phyloP scores from a whole-genome alignment of 768 basidiomycete species.

The Tremella mesenterica region DNA sequence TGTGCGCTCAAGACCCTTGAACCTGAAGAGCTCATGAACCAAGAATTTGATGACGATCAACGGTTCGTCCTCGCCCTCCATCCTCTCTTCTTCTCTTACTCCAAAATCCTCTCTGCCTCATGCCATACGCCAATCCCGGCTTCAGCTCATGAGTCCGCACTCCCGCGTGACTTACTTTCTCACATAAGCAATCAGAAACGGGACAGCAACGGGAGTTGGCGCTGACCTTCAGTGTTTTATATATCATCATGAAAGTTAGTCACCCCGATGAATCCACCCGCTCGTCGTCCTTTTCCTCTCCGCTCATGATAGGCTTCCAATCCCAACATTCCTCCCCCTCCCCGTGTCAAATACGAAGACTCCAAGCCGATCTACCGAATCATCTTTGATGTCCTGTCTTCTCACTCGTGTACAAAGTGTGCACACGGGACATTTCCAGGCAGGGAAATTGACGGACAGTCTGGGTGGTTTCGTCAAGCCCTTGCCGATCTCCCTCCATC shows the following conservation, averaged over 20 bases:
- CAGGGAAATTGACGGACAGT: too few relatives aligned
- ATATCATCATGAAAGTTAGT: conserved; percentile 73
- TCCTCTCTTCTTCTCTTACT: background rate
- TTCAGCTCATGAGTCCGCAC: too few relatives aligned
- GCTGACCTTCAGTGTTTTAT: conserved; percentile 52
- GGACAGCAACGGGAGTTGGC: background rate
- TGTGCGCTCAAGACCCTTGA: conserved; percentile 56
- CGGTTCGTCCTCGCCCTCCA: conserved; percentile 48
- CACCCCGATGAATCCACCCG: too few relatives aligned
- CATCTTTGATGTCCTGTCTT: too few relatives aligned
- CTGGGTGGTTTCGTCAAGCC: conserved; percentile 89
- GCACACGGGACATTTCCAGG: too few relatives aligned
- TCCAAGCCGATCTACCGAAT: background rate
- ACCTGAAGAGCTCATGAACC: conserved; percentile 68
- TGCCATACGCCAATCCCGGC: too few relatives aligned
- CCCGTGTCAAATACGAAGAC: background rate
- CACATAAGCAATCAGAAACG: too few relatives aligned
- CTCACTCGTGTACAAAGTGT: too few relatives aligned
- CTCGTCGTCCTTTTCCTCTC: too few relatives aligned
- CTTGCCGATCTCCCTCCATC: conserved; percentile 83
- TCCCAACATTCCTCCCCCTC: too few relatives aligned
- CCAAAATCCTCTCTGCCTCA: background rate
- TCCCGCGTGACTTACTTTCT: too few relatives aligned
- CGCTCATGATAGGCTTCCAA: background rate
- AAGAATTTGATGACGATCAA: conserved; percentile 63